Evolutionary conservation across 306 rosid species (phyloP), one percentile per base, ranked within the genome.

Genomic region (Acacia crassicarpa): DNA sequence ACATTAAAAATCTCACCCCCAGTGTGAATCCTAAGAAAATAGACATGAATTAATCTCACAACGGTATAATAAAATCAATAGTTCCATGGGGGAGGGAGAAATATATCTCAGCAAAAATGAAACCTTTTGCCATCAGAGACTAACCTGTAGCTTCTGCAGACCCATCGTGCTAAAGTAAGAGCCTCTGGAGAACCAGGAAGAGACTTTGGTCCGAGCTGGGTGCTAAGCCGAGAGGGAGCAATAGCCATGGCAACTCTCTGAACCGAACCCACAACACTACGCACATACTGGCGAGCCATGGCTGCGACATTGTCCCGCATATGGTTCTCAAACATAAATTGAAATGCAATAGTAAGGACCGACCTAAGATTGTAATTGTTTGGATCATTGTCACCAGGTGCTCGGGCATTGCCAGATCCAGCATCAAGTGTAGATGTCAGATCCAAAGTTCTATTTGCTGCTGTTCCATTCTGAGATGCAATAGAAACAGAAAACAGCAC

Each of bases 201-300:
- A 27, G 96, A 49, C 74, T 93, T 95, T 14, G 98, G 89, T n/a
- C 87, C 97, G 13, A 86, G 63, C 20, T 88, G 94, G 14, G 94
- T 81, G 86, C 88, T 81, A 53, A 91, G 89, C 15, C 83, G 84
- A 22, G 98, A 92, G 5, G 99, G 99, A 77, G 99, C 88, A 72
- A 95, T 95, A 22, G 98, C 99, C 99, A 93, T 95, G 74, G 99
- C 96, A 79, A 95, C 99, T 81, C 99, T 90, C 83, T 95, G 99
- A 72, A 95, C 99, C 5, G 99, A 93, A 74, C 91, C 97, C 38
- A 95, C 98, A 72, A 95, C 94, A 75, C 94, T 85, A 3, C 99
- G 98, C 74, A 95, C 97, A 19, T 92, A 95, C 79, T 95, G 99
- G 54, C 99, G 99, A 71, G 99, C 99, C 99, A 95, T 95, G 6